Evolutionary conservation across 2,329 filamentous ascomycete species (phyloP).

Genomic region (Monilinia vaccinii-corymbosi): DNA sequence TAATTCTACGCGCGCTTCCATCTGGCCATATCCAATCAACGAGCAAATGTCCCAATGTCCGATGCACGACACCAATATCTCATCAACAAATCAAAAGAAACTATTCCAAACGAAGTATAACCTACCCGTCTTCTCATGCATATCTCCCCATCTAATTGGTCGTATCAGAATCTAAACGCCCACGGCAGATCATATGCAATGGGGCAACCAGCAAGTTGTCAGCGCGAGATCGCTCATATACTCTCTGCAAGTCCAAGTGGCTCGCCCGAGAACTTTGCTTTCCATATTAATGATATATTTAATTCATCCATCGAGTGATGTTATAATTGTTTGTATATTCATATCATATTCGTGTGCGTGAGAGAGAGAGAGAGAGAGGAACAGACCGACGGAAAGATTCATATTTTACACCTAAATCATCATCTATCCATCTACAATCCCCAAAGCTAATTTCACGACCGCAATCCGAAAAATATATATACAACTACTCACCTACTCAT

Average conservation of each 20-base stretch:
- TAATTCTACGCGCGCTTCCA: too few species aligned
- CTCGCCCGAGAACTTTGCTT: background rate
- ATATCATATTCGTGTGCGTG: background rate
- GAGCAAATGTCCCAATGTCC: too few species aligned
- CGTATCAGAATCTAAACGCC: background rate
- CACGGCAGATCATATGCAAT: background rate
- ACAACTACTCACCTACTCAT: background rate
- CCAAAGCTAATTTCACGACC: background rate
- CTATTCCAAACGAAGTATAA: background rate
- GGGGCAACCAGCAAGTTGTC: background rate
- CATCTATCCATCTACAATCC: background rate
- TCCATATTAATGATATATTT: background rate
- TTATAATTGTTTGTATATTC: background rate
- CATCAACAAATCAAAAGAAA: background rate
- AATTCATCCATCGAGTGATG: background rate
- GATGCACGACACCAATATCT: background rate
- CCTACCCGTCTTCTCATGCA: background rate
- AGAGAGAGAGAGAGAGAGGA: too few species aligned
- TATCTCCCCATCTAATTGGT: background rate
- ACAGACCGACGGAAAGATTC: background rate
- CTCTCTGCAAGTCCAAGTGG: constrained; percentile 1
- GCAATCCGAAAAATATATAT: background rate
- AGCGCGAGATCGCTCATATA: constrained; percentile 3
- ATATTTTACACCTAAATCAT: background rate
- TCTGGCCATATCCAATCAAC: background rate